These are phyloP conservation scores for Lentithecium fluviatile DNA, from an alignment of 495 filamentous ascomycete genomes.

Conservation along the genomic window DNA sequence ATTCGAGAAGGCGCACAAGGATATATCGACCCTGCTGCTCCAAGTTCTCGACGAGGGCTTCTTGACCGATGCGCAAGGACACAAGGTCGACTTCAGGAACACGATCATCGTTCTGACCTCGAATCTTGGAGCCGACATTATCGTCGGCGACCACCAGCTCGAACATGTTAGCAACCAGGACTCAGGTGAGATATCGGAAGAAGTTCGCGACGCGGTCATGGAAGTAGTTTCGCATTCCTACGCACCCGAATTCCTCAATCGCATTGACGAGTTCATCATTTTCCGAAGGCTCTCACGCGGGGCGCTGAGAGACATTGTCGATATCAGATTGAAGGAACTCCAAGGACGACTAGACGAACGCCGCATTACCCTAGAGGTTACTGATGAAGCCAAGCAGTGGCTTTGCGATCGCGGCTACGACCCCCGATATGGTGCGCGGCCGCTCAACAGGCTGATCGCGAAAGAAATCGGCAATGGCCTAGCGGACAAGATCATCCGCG, in stretches of 20 bases:
- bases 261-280: constrained; percentile 94
- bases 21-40: constrained; percentile 89
- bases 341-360: constrained; percentile 81
- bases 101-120: constrained; percentile 95
- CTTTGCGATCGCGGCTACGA: constrained; percentile 86
- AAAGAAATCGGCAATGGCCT: constrained; percentile 85
- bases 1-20: constrained; percentile 94
- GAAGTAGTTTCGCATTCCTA: constrained; percentile 78
- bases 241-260: constrained; percentile 92
- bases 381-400: constrained; percentile 74
- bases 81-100: constrained; percentile 93
- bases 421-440: constrained; percentile 86
- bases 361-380: constrained; percentile 72
- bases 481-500: constrained; percentile 87
- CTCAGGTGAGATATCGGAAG: constrained; percentile 58
- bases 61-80: constrained; percentile 91
- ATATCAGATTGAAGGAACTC: constrained; percentile 84
- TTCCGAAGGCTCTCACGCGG: constrained; percentile 78
- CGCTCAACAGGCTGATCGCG: constrained; percentile 84
- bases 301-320: constrained; percentile 87
- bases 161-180: constrained; percentile 57
- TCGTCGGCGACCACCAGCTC: constrained; percentile 58
- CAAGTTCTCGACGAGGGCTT: constrained; percentile 97
- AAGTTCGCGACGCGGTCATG: constrained; percentile 76
- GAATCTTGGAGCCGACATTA: constrained; percentile 79